phyloP scores from a whole-genome alignment of 352 stramenopile species.

The Globisporangium cederbergense region DNA sequence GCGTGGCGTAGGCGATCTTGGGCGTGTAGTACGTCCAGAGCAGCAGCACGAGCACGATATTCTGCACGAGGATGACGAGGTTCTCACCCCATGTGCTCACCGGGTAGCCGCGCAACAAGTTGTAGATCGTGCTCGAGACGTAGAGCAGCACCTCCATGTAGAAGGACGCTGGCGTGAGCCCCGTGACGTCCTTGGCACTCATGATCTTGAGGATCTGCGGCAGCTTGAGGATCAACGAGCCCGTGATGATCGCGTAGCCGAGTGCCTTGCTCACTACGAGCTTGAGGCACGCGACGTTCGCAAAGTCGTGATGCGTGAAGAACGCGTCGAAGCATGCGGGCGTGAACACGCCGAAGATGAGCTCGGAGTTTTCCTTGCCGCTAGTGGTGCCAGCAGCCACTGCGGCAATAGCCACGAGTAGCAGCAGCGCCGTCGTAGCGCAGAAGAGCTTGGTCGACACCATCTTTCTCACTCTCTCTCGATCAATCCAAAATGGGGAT shows the following conservation, averaged over 20 bases:
- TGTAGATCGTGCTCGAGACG: slow-evolving; percentile 81
- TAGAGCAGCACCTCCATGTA: slow-evolving; percentile 89
- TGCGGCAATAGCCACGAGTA: slow-evolving; percentile 18
- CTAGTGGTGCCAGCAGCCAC: not conserved
- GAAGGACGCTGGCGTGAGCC: slow-evolving; percentile 81
- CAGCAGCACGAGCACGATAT: slow-evolving; percentile 78
- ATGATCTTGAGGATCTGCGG: slow-evolving; percentile 90
- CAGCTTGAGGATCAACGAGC: slow-evolving; percentile 83
- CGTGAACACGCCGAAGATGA: slow-evolving; percentile 72
- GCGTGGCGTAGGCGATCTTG: slow-evolving; percentile 46
- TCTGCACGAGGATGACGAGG: slow-evolving; percentile 82
- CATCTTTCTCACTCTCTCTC: slow-evolving; percentile 3
- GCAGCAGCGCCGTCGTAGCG: slow-evolving; percentile 9
- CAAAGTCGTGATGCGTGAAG: slow-evolving; percentile 77
- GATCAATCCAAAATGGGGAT: not conserved
- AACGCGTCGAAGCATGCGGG: slow-evolving; percentile 80
- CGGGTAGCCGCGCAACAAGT: slow-evolving; percentile 78
- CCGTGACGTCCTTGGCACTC: slow-evolving; percentile 72
- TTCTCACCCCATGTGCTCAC: slow-evolving; percentile 87
- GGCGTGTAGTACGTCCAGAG: slow-evolving; percentile 70
- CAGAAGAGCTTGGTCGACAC: not conserved
- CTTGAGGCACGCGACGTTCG: slow-evolving; percentile 82
- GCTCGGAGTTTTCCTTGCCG: slow-evolving; percentile 27
- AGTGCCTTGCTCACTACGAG: slow-evolving; percentile 79
- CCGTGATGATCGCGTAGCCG: slow-evolving; percentile 86